These are phyloP conservation scores for Metschnikowia arizonensis DNA, from an alignment of 805 yeast species.

Conservation along the genomic window DNA sequence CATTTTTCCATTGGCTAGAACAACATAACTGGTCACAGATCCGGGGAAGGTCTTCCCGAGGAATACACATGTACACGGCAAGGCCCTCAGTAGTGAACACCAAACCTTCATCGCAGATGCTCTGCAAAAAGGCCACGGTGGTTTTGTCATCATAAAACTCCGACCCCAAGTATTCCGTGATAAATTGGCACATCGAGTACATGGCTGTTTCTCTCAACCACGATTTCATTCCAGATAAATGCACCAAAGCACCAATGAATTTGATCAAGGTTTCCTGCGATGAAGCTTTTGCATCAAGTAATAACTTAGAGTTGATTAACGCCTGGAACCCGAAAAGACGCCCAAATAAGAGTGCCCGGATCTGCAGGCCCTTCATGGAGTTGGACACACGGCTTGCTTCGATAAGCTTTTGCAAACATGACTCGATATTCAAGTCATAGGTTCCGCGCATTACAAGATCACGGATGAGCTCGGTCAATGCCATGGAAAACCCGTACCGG, in stretches of 20 bases:
- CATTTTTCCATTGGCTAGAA: constrained; percentile 54
- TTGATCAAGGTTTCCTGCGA: constrained; percentile 29
- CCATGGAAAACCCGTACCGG: constrained; percentile 83
- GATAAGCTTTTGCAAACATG: constrained; percentile 37
- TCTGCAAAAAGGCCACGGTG: constrained; percentile 32
- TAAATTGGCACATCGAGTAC: constrained; percentile 60
- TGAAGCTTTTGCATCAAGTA: constrained; percentile 20
- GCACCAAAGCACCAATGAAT: constrained; percentile 47
- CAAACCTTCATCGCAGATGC: constrained; percentile 50
- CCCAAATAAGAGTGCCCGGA: constrained; percentile 77
- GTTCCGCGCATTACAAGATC: constrained; percentile 30
- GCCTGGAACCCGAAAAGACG: constrained; percentile 80
- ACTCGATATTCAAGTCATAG: constrained; percentile 30
- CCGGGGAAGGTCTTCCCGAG: constrained; percentile 25
- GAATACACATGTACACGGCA: constrained; percentile 60
- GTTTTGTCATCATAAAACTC: constrained; percentile 16
- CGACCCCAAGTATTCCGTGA: constrained; percentile 16
- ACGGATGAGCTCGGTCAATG: constrained; percentile 63
- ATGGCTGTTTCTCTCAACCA: constrained; percentile 86
- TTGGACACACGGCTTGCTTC: constrained; percentile 31
- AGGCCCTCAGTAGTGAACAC: constrained; percentile 75
- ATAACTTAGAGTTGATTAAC: constrained; percentile 45
- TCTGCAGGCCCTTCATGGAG: constrained; percentile 71
- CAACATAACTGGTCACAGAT: constrained; percentile 10
- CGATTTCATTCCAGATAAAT: constrained; percentile 59